Base-by-base conservation (phyloP, 2,329 filamentous ascomycete species). In the Incumbomyces delicatus region DNA sequence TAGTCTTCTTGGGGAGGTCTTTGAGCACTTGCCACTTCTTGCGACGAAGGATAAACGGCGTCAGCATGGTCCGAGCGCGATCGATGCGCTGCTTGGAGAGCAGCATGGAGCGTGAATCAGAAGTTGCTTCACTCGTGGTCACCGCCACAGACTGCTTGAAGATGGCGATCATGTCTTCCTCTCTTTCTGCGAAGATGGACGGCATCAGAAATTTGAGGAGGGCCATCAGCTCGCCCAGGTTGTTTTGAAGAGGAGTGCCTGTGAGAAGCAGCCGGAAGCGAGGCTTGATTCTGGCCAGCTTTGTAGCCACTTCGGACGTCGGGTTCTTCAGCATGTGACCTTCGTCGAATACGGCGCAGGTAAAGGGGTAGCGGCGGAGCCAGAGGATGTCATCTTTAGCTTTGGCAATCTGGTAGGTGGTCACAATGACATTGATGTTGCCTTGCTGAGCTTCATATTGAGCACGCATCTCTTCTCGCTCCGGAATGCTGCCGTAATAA, bases 141-240 rank as follows among this genome's bases (percentile, higher is more conserved):
- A 88, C 85, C 44, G 85, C 89, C 11, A 90, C 86, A 60, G 94
- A 95, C 61, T 94, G 85, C 55, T 87, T 87, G 68, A 98, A 98
- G 40, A 96, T 84, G 44, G 81, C 83, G 48, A 83, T 75, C n/a
- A 98, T 74, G 50, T 89, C 80, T 7, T 92, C 81, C 57, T 84
- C 80, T 53, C 83, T 80, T 31, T 82, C 77, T 8, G 77, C 72
- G 63, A 98, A 98, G 31, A 96, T 76, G 6, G 77, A 69, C 0
- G 92, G 92, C 64, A 96, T 83, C 58, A 98, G 88, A 61, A 98
- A 96, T n/a, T 83, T 87, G 11, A 98, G 76, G 12, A 98, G 77
- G 2, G 88, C 85, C 34, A 88, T 83, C 58, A 98, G 78, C 66
- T 98, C 92, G 60, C 90, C 83, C 16, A 98, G 72, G 62, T 96